phyloP scores from a whole-genome alignment of 495 filamentous ascomycete species.

The Talaromyces nanjingensis region DNA sequence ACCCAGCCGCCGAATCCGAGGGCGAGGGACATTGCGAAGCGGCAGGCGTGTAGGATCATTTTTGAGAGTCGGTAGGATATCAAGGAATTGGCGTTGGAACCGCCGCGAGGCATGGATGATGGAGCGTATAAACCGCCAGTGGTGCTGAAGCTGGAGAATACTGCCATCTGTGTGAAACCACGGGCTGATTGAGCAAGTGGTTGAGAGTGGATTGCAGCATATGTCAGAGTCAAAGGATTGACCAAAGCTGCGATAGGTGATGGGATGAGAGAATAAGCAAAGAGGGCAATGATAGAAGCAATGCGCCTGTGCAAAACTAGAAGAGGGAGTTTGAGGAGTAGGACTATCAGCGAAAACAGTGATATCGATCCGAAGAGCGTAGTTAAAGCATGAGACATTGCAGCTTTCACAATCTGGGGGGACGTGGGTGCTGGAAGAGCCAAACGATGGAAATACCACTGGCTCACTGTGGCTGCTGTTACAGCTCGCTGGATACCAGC shows the following conservation, averaged over 20 bases:
- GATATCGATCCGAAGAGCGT: conserved; percentile 93
- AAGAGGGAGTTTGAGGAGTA: conserved; percentile 79
- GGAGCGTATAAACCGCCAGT: conserved; percentile 48
- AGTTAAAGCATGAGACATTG: conserved; percentile 67
- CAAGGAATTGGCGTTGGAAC: conserved; percentile 33
- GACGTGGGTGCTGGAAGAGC: conserved; percentile 68
- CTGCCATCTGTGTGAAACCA: conserved; percentile 65
- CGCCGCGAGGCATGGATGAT: conserved; percentile 28
- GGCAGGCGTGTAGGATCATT: conserved; percentile 80
- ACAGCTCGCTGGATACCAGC: conserved; percentile 82
- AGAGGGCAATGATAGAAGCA: conserved; percentile 52
- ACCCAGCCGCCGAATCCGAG: conserved; percentile 97
- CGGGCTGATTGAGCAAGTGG: conserved; percentile 67
- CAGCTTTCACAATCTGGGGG: conserved; percentile 72
- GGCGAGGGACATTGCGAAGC: conserved; percentile 80
- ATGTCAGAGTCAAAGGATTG: conserved; percentile 85
- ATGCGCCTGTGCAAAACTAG: conserved; percentile 73
- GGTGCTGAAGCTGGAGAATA: conserved; percentile 57
- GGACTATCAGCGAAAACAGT: conserved; percentile 69
- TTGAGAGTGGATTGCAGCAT: conserved; percentile 88
- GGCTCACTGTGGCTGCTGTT: conserved; percentile 89
- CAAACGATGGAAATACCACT: conserved; percentile 98
- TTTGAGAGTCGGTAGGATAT: conserved; percentile 83
- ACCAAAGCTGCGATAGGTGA: conserved; percentile 77
- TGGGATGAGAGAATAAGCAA: conserved; percentile 71